Percentiles rank a stretch among this genome's conserved stretches.
Evolutionary conservation across 768 basidiomycete species (phyloP).

Genomic region (Pleurotus pulmonarius): DNA sequence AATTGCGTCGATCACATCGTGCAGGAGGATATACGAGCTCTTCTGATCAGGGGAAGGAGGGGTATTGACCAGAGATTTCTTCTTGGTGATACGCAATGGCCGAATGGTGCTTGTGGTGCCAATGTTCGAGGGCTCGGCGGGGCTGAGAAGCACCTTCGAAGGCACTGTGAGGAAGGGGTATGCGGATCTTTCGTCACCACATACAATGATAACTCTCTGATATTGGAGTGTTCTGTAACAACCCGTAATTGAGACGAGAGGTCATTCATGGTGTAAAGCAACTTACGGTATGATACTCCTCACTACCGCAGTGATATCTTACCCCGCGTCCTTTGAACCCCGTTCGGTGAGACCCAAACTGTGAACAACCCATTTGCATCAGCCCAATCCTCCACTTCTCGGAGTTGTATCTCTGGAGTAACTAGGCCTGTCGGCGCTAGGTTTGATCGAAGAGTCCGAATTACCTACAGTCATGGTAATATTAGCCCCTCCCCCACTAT

Average conservation of each 20-base stretch:
- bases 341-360: neutral
- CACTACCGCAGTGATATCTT: neutral
- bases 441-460: too few relatives aligned
- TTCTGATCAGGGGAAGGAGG: too few relatives aligned
- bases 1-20: neutral
- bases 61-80: neutral
- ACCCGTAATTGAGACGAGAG: neutral
- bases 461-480: too few relatives aligned
- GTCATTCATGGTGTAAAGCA: neutral
- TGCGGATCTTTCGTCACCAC: neutral
- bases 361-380: constrained; percentile 1
- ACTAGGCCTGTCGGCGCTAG: too few relatives aligned
- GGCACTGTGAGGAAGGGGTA: too few relatives aligned
- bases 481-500: too few relatives aligned
- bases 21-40: neutral
- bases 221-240: neutral
- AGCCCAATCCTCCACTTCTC: too few relatives aligned
- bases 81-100: constrained; percentile 6
- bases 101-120: neutral
- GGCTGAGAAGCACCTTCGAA: too few relatives aligned
- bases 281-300: neutral
- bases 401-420: too few relatives aligned
- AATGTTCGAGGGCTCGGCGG: too few relatives aligned
- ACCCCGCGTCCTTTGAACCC: neutral
- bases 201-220: neutral